Evolutionary conservation across 345 rosid genomes (phyloP).

Genomic region (Trapa incisa): DNA sequence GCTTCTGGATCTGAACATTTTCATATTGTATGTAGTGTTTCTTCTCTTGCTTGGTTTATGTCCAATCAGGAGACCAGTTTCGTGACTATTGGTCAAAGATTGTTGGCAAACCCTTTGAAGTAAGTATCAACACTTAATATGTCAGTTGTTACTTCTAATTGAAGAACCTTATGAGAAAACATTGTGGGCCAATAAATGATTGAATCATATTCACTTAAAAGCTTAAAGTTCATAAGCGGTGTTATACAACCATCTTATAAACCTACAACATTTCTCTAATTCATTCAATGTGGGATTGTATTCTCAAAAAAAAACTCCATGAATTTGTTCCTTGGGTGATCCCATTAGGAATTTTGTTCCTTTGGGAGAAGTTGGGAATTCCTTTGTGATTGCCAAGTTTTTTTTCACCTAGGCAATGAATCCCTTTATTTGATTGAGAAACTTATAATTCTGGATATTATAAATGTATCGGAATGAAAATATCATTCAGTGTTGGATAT

Average conservation of each 20-base stretch:
- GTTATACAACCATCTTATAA: too few species aligned
- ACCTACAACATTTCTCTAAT: too few species aligned
- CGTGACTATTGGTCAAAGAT: conserved; percentile 94
- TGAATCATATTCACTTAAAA: too few species aligned
- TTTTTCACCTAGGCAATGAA: not conserved
- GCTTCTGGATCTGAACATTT: not conserved
- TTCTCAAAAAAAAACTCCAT: too few species aligned
- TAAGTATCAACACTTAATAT: conserved; percentile 24
- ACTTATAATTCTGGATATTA: too few species aligned
- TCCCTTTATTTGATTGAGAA: not conserved
- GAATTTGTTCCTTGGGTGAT: too few species aligned
- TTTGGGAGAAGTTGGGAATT: not conserved
- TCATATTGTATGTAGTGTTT: conserved; percentile 53
- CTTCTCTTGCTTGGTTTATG: conserved; percentile 99
- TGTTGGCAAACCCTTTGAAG: conserved; percentile 91
- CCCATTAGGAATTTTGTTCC: not conserved
- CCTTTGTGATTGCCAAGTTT: not conserved
- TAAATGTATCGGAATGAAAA: not conserved
- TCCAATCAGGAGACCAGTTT: conserved; percentile 99
- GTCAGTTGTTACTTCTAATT: not conserved
- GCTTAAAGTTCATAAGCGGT: too few species aligned
- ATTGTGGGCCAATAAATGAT: too few species aligned
- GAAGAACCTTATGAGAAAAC: not conserved
- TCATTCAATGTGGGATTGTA: too few species aligned
- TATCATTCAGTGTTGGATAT: not conserved